Evolutionary conservation across 768 basidiomycete genomes (phyloP), one percentile per base, ranked within the genome.

Genomic region (Lactarius akahatsu): DNA sequence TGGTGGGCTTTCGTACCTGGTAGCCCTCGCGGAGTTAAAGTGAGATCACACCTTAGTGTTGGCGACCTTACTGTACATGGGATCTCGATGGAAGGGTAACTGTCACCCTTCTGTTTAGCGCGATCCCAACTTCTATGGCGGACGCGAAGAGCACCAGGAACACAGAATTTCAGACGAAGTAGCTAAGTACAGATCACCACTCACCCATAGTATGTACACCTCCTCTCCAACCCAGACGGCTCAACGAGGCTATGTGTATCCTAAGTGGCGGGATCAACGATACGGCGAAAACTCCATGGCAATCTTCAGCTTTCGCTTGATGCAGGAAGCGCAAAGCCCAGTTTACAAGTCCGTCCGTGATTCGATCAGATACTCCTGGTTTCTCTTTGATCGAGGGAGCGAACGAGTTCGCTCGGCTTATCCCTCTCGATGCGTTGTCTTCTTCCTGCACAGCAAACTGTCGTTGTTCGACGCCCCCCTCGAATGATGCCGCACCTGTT

Each of bases 251-350:
- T 34, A n/a, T 47, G 45, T 47, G 36, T 57, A 57, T 16, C 9
- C 50, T 26, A 23, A 34, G 10, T 8, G 47, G n/a, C 45, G 26
- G 47, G 32, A 7, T n/a, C 15, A 5, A 41, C 20, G n/a, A 38
- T 20, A 32, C 36, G n/a, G 36, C 18, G 55, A 32, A 56, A 20
- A 38, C 34, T 15, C 3, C 28, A 18, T 26, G 26, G 34, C 38
- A 52, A 67, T 67, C 66, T 67, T 63, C 62, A 63, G 66, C 62
- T 67, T 67, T 63, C 57, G 62, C 50, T 58, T 50, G 32, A 38
- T 26, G 23, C 4, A 26, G 34, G 61, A 32, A 23, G 16, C 34
- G 18, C 26, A 26, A 40, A 32, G 50, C 50, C 50, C 50, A 2
- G 50, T 52, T 52, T 26, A 28, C 50, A 26, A 52, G 26, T 11